Conservation (phyloP, 805 yeast genomes). For the Wickerhamomyces chaumierensis region DNA sequence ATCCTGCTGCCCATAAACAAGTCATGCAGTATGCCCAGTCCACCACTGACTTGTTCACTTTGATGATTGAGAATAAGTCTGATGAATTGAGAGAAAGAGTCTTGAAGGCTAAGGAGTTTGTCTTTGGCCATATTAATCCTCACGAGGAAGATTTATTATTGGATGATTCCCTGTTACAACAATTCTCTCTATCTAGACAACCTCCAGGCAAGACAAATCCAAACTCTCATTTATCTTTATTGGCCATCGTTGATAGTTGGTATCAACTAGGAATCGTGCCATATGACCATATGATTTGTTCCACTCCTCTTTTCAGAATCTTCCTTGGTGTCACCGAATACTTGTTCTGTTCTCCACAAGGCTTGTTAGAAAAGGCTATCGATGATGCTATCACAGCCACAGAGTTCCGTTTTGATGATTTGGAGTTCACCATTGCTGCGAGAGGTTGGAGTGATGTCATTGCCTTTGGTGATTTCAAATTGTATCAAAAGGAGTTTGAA, state of each 20-base stretch:
- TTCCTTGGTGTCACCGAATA: slow-evolving; percentile 92
- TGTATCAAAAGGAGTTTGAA: slow-evolving; percentile 65
- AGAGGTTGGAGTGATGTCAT: slow-evolving; percentile 79
- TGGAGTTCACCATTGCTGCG: slow-evolving; percentile 88
- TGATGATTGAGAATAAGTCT: slow-evolving; percentile 64
- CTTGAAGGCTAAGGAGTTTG: slow-evolving; percentile 54
- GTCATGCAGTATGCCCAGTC: slow-evolving; percentile 82
- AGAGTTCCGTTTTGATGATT: slow-evolving; percentile 76
- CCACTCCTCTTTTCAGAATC: slow-evolving; percentile 87
- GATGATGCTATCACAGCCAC: slow-evolving; percentile 56
- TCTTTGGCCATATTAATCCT: slow-evolving; percentile 55
- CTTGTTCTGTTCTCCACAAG: slow-evolving; percentile 66
- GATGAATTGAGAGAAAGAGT: slow-evolving; percentile 51
- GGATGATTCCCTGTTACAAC: slow-evolving; percentile 69
- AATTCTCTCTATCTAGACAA: slow-evolving; percentile 66
- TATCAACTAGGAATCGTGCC: slow-evolving; percentile 74
- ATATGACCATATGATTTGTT: slow-evolving; percentile 92
- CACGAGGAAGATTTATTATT: slow-evolving; percentile 52
- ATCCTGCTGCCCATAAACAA: slow-evolving; percentile 89
- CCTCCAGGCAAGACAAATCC: slow-evolving; percentile 56
- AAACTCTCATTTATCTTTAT: slow-evolving; percentile 79
- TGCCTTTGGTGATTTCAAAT: slow-evolving; percentile 57
- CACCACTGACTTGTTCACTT: slow-evolving; percentile 68
- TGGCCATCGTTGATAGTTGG: slow-evolving; percentile 95
- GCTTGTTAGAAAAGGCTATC: slow-evolving; percentile 69